Percentiles rank a stretch among this genome's conserved stretches.
Conservation (phyloP, 2,329 filamentous ascomycete genomes). For the Aspergillus sp. region DNA sequence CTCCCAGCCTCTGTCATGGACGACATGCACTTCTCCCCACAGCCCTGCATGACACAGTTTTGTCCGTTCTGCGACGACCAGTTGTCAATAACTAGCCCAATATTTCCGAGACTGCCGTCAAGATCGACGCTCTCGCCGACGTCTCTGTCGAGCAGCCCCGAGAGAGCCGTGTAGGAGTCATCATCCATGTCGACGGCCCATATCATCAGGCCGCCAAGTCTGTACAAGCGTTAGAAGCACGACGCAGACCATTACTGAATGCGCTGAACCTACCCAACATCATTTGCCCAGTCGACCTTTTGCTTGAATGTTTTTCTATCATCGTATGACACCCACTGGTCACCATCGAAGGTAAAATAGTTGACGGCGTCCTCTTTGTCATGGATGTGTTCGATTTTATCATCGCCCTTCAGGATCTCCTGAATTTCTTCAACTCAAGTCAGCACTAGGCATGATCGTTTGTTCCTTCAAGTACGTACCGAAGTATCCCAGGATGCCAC, state of each 20-base stretch:
- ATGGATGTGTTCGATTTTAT: too few species aligned
- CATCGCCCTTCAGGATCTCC: too few species aligned
- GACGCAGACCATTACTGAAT: too few species aligned
- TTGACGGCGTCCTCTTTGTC: neutral
- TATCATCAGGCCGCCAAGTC: neutral
- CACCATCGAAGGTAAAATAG: neutral
- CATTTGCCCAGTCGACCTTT: neutral
- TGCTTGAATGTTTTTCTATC: neutral
- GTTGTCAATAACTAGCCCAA: neutral
- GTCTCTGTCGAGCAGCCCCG: too few species aligned
- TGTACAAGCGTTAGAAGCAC: neutral
- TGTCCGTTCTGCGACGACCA: conserved; percentile 6
- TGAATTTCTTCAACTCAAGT: too few species aligned
- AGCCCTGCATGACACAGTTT: conserved; percentile 3
- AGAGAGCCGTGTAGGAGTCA: neutral
- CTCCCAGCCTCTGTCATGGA: neutral
- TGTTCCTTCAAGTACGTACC: too few species aligned
- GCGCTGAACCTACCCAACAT: too few species aligned
- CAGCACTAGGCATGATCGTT: too few species aligned
- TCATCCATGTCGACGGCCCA: conserved; percentile 7
- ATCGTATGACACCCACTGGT: conserved; percentile 9
- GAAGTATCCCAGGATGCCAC: too few species aligned
- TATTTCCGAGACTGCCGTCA: too few species aligned
- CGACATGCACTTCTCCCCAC: neutral
- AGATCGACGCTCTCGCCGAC: too few species aligned